Conservation (phyloP, 2,329 filamentous ascomycete species). For the Ophiocordyceps unilateralis region DNA sequence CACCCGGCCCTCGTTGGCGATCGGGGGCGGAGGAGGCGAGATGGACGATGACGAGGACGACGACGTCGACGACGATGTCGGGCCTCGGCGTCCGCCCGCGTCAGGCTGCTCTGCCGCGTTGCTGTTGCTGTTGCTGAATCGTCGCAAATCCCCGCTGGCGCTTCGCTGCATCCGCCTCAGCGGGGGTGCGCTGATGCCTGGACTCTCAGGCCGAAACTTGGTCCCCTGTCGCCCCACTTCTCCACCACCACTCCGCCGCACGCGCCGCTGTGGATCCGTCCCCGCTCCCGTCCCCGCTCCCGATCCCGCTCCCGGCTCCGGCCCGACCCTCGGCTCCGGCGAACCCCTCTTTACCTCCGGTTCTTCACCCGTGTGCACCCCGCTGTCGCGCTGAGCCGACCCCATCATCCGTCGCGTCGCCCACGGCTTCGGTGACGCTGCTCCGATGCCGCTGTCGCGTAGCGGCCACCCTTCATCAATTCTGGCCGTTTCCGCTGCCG, state of each 20-base stretch:
- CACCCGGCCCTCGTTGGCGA: conserved; percentile 75
- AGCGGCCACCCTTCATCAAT: background rate
- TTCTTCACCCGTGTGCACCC: conserved; percentile 35
- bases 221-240: conserved; percentile 5
- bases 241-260: conserved; percentile 4
- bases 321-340: background rate
- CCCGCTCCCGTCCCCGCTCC: conserved; percentile 12
- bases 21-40: conserved; percentile 34
- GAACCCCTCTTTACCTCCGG: conserved; percentile 11
- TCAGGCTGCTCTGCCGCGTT: background rate
- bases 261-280: conserved; percentile 13
- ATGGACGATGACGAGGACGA: background rate
- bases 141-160: conserved; percentile 55
- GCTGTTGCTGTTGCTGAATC: background rate
- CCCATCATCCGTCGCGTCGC: background rate
- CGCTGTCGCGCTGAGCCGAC: conserved; percentile 32
- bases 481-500: conserved; percentile 16
- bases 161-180: conserved; percentile 42
- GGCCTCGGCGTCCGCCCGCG: background rate
- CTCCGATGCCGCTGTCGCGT: conserved; percentile 14
- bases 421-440: conserved; percentile 22
- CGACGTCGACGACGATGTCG: background rate
- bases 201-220: conserved; percentile 44
- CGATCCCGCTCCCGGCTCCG: background rate
- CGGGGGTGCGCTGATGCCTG: conserved; percentile 44